A percentile compares a stretch with the other conserved stretches of the same genome.
These are phyloP conservation scores for Eucalyptus regnans DNA, from an alignment of 345 rosid genomes.

Conservation along the genomic window DNA sequence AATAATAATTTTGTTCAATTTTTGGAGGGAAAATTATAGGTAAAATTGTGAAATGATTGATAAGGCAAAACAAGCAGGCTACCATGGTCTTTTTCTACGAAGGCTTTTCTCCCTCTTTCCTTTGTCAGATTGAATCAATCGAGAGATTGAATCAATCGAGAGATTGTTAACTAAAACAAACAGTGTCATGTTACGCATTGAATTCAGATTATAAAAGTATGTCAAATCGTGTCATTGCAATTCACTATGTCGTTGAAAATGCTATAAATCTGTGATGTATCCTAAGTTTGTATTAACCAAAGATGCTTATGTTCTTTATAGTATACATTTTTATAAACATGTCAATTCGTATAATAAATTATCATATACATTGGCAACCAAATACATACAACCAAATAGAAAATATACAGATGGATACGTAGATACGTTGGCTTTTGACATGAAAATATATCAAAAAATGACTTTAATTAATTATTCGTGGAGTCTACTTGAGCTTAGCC, in stretches of 20 bases:
- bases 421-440: background rate
- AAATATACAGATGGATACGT: background rate
- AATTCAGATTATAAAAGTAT: background rate
- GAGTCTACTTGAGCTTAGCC: background rate
- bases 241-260: background rate
- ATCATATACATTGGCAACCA: background rate
- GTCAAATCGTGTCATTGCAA: background rate
- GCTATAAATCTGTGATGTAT: background rate
- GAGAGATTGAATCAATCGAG: background rate
- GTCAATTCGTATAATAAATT: background rate
- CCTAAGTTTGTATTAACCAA: background rate
- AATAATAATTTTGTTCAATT: background rate
- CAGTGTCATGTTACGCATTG: background rate
- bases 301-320: background rate
- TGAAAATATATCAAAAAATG: background rate
- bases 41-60: background rate
- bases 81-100: background rate
- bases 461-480: background rate
- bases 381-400: background rate
- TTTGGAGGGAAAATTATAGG: background rate
- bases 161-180: background rate
- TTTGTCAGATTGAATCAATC: background rate
- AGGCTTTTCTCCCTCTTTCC: background rate
- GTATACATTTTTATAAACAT: background rate
- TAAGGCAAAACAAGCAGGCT: background rate